Evolutionary conservation across 345 rosid species (phyloP).

Genomic region (Dipteronia dyeriana): DNA sequence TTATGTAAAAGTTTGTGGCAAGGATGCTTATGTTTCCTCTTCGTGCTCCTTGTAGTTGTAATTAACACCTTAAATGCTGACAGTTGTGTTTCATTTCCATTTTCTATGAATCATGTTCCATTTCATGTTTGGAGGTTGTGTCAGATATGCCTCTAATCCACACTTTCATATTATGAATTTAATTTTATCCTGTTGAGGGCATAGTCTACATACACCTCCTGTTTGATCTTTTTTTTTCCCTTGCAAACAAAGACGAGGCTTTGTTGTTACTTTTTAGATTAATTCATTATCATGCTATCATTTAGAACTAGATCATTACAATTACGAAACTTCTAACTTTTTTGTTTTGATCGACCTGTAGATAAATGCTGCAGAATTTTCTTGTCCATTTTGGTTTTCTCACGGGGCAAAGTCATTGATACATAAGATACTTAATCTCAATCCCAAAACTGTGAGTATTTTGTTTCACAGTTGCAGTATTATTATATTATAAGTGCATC

Average conservation of each 20-base stretch:
- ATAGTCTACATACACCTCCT: conserved; percentile 9
- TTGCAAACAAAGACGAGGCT: neutral
- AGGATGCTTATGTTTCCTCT: neutral
- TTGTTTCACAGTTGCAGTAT: conserved; percentile 17
- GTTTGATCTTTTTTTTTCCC: conserved; percentile 4
- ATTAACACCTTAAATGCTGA: neutral
- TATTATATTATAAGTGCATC: neutral
- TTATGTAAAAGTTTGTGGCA: neutral
- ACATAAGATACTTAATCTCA: conserved; percentile 72
- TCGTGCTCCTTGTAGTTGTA: neutral
- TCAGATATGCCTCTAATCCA: neutral
- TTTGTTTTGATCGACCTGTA: conserved; percentile 29
- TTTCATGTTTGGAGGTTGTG: conserved; percentile 11
- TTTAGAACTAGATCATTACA: conserved; percentile 10
- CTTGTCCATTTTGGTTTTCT: conserved; percentile 88
- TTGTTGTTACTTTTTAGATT: conserved; percentile 11
- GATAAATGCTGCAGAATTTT: conserved; percentile 79
- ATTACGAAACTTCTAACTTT: conserved; percentile 18
- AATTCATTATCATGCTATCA: conserved; percentile 14
- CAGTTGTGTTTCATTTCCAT: neutral
- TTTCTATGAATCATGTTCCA: neutral
- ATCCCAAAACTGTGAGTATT: conserved; percentile 79
- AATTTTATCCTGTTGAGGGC: neutral
- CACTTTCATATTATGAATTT: conserved; percentile 7
- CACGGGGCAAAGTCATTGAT: conserved; percentile 62